Evolutionary conservation across 2,329 filamentous ascomycete genomes (phyloP), one percentile per base, ranked within the genome.

Genomic region (Penicillium vulpinum): DNA sequence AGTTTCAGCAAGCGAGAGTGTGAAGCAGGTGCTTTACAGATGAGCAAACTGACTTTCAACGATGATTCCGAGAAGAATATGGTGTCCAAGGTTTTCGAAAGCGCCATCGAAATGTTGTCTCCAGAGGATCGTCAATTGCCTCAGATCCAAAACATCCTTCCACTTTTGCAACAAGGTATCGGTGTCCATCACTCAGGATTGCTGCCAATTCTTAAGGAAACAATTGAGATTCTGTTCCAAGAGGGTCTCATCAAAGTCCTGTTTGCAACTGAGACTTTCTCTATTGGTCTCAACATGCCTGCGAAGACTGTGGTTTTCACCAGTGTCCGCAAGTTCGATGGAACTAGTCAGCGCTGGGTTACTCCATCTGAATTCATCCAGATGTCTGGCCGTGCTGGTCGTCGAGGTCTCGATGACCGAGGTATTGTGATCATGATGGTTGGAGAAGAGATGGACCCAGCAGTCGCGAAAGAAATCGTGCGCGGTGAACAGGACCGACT

Each of bases 381-480:
- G 73, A 99, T 99, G 94, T 96, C 94, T 52, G 94, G 94, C 60
- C 90, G 94, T 76, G 94, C 94, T 58, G 94, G 94, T 71, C 90
- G 94, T 83, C 88, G 94, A 85, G 94, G 94, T 77, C 88, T 99
- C 53, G 94, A 99, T 78, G 92, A 97, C 61, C 89, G 94, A 63
- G 94, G 94, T 83, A 95, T 97, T 66, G 94, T 99, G 65, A 97
- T 99, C 73, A 97, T 99, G 91, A 97, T 99, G 93, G 90, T 99
- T 60, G 89, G 95, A 70, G 90, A 95, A 74, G 91, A 94, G 78
- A 93, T 99, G 80, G 94, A 99, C 69, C 94, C 94, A 1, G 87
- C 91, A 2, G 87, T 89, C n/a, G 93, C 94, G 40, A 96, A 96
- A 76, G 88, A 90, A 62, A 97, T 99, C 66, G 94, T 99, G 13